phyloP scores from a whole-genome alignment of 768 basidiomycete species.

The Trametes villosa region DNA sequence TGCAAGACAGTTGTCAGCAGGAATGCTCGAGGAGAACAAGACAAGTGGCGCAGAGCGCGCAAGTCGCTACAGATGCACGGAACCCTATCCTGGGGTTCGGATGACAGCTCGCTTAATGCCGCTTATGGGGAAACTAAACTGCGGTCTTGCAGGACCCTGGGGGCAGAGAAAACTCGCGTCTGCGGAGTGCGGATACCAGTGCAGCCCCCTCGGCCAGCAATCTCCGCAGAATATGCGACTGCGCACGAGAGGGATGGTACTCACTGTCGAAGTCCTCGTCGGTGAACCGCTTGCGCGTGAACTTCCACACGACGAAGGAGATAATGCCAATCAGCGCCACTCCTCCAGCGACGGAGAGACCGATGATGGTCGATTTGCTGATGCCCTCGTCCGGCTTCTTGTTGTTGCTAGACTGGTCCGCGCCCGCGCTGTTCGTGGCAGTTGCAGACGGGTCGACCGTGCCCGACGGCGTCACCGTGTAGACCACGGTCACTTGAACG shows the following conservation, averaged over 20 bases:
- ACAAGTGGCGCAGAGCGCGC: background rate
- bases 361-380: conserved; percentile 74
- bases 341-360: conserved; percentile 81
- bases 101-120: conserved; percentile 1
- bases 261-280: conserved; percentile 73
- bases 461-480: conserved; percentile 24
- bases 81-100: conserved; percentile 17
- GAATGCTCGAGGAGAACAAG: background rate
- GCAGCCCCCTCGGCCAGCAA: no score
- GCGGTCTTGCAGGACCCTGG: background rate
- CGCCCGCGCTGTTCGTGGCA: conserved; percentile 30
- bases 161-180: no score
- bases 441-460: conserved; percentile 29
- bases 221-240: no score
- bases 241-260: conserved; percentile 38
- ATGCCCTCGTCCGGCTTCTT: conserved; percentile 43
- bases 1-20: conserved; percentile 33
- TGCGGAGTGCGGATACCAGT: conserved; percentile 5
- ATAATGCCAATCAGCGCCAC: conserved; percentile 72
- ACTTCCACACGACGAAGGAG: conserved; percentile 85
- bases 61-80: conserved; percentile 3
- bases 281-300: conserved; percentile 75
- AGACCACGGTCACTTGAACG: conserved; percentile 30
- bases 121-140: background rate
- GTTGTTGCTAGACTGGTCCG: conserved; percentile 27